Evolutionary conservation across 2,329 filamentous ascomycete species (phyloP), one percentile per base, ranked within the genome.

Genomic region (Cordyceps tenuipes): DNA sequence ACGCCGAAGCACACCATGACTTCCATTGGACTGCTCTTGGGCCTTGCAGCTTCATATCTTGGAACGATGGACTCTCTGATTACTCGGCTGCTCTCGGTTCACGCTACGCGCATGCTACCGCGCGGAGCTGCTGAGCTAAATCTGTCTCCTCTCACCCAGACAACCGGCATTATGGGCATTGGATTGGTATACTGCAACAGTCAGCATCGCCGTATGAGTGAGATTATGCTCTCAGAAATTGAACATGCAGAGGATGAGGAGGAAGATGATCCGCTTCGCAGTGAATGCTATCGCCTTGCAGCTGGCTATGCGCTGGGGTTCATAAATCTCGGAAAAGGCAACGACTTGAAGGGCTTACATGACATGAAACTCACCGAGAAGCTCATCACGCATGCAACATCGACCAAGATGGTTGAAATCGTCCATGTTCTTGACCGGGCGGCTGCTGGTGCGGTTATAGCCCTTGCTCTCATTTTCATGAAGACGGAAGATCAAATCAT

Each of bases 1-100:
- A 99, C 94, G 0, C 93, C 94, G 1, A 99, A 99, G 69, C 95
- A 99, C 72, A 96, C 92, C 29, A 99, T 99, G 94, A 97, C 94
- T 26, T 97, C 94, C 0, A 93, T 99, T 59, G 94, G 94, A 10
- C 79, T 99, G n/a, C 80, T 99, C 3, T 79, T 99, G 0, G 94
- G 94, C 1, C 79, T 99, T 19, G 92, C 94, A 9, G 94, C 90
- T 29, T 97, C 94, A 1, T 96, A 96, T 70, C 81, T 97, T 65
- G 94, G 95, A 1, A 97, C 92, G 2, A 97, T 97, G 93, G 94
- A 99, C 71, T 94, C 90, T 2, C 80, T 97, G 31, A 93, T 97
- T 62, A 97, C 94, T 9, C 86, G 94, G 26, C 79, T 99, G 43
- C 79, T 99, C 4, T 99, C 94, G 3, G 93, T 99, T 0, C 94